Evolutionary conservation across 2,329 filamentous ascomycete species (phyloP), one percentile per base, ranked within the genome.

Genomic region (Xylariaceae sp.): DNA sequence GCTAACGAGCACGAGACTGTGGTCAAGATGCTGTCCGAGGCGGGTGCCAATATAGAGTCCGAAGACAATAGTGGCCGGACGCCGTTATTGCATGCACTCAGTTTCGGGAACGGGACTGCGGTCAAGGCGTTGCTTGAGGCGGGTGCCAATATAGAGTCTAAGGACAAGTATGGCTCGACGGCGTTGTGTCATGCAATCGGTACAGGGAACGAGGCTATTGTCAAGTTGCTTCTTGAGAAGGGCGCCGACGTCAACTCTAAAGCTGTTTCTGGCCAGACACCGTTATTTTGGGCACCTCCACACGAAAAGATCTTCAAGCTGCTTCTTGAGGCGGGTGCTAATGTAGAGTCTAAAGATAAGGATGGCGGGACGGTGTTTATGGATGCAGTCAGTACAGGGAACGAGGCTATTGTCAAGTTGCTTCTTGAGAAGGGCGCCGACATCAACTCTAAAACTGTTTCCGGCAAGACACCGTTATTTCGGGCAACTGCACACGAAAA

Each of bases 371-470:
- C 49, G 21, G 18, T 34, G 2, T 21, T 55, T 13, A 16, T 0
- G 0, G 30, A 5, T n/a, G 53, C 53, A 26, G 40, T 10, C 12
- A 0, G 2, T 4, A 7, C 4, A 0, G 22, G 46, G 5, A 2
- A 22, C 8, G 18, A 45, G 21, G 32, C 5, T 3, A 13, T 30
- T 21, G 39, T 53, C 4, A 48, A 18, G 26, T 18, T 52, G 5
- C 21, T 52, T 13, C 49, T 52, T 19, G 43, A 42, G 9, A 36
- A 52, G 5, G 43, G 49, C 5, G 43, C 49, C 7, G 10, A 46
- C n/a, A 4, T 41, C 12, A 9, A 51, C 6, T 43, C 12, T 6
- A 40, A 8, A 40, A n/a, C 18, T 10, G 8, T 2, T 7, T 5
- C 5, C 7, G 37, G 36, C n/a, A 5, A 39, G 15, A 39, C 36